Evolutionary conservation across 257 asterid species (phyloP), one percentile per base, ranked within the genome.

Genomic region (Thymus mandschuricus): DNA sequence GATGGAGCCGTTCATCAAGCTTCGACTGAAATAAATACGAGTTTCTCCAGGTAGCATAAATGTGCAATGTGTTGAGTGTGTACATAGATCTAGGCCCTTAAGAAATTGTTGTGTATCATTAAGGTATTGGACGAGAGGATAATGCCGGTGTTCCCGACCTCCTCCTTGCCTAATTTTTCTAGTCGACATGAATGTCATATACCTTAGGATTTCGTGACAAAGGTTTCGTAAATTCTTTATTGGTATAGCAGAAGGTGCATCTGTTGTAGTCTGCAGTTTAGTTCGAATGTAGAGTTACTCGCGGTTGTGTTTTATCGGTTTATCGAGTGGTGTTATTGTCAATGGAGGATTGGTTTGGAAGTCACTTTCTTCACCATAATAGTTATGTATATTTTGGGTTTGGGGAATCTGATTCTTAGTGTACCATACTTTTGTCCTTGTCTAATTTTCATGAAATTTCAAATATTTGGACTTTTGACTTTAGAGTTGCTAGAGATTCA

Each of bases 1-100:
- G 97, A 75, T 86, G 91, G 90, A 91, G 96, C 77, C 87, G 87
- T 46, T 85, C 96, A 31, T 86, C 97, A 71, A 88, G 95, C 86
- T 88, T 85, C 66, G 86, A 85, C 52, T 86, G 70, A 82, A 69
- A 70, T 10, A 82, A 69, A 70, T 6, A 75, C 44, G 35, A 34
- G 4, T 60, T 46, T 21, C 10, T 21, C 58, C 58, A 52, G 58
- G 58, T 21, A 52, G 68, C 65, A 33, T 10, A 41, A 58, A 31
- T 64, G 15, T 74, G 54, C 56, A 75, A 60, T 60, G 44, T 62
- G 73, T 64, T 49, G 52, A 51, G 50, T 52, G 70, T 79, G 80
- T 75, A 79, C 49, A 35, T 55, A 21, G 57, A 70, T 61, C 28
- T 11, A 57, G 74, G 63, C 66, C 52, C 50, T 61, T 67, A 5